Evolutionary conservation across 495 filamentous ascomycete genomes (phyloP).

Genomic region (Hypomontagnella monticulosa): DNA sequence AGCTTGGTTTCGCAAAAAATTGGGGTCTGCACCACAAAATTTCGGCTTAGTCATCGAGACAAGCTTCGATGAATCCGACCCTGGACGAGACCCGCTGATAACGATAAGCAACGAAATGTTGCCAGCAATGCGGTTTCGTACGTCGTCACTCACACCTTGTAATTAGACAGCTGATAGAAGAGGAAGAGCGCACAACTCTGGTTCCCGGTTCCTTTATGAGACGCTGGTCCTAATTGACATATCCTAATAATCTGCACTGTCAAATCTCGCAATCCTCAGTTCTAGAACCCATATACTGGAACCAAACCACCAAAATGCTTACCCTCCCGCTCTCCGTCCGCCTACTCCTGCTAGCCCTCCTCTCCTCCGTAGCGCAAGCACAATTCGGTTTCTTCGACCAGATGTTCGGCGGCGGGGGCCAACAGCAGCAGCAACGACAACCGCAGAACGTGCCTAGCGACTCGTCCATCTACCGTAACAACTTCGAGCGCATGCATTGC

Average conservation of each 20-base stretch:
- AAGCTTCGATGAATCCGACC: neutral
- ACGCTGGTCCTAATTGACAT: too few species aligned
- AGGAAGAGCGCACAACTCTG: too few species aligned
- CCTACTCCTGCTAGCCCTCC: conserved; percentile 45
- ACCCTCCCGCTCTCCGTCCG: conserved; percentile 11
- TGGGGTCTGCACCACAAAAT: conserved; percentile 40
- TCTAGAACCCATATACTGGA: neutral
- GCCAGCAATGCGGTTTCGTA: conserved; percentile 41
- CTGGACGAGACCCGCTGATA: conserved; percentile 14
- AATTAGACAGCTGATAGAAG: neutral
- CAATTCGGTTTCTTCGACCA: conserved; percentile 95
- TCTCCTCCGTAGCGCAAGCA: conserved; percentile 49
- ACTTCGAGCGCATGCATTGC: conserved; percentile 77
- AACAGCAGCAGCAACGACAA: conserved; percentile 70
- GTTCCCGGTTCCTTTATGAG: too few species aligned
- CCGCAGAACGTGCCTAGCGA: conserved; percentile 83
- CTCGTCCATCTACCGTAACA: conserved; percentile 75
- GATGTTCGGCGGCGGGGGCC: conserved; percentile 66
- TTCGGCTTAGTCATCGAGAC: conserved; percentile 55
- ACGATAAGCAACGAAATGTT: conserved; percentile 42
- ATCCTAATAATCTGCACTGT: too few species aligned
- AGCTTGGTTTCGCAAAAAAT: conserved; percentile 12
- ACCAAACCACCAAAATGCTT: conserved; percentile 39
- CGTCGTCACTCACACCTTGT: conserved; percentile 1
- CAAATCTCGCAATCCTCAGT: too few species aligned